Base-by-base conservation (phyloP, 495 filamentous ascomycete species). In the Tuber indicum region DNA sequence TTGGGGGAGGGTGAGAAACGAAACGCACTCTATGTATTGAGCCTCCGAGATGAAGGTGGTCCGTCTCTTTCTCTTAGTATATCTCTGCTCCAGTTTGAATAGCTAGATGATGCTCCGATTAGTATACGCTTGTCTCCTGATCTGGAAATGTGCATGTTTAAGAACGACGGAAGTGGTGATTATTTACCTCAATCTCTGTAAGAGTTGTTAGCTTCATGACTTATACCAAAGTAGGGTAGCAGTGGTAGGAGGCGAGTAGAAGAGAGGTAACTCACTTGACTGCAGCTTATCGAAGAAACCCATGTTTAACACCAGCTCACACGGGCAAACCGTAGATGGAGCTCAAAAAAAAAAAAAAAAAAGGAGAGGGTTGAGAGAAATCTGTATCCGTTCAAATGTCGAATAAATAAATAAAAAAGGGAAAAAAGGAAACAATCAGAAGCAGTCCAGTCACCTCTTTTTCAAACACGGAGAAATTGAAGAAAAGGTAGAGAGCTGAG, bases 21-120 rank as follows among this genome's bases (percentile, higher is more conserved):
- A 94, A 82, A 96, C 88, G 86, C 96, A 98, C 86, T 98, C 94
- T 80, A 97, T 91, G 84, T 98, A 98, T 83, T 91, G 88, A 36
- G 93, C 94, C 81, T 93, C 93, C 76, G 89, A 91, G 84, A 91
- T 90, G 85, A 96, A 97, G 76, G 91, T 94, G 74, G 89, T 93
- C 86, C 94, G 93, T 78, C 93, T 91, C 80, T 92, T 92, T 84
- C 93, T 91, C 81, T 90, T 91, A 47, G 93, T 94, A 87, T 98
- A 98, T 71, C 93, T 90, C 85, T 97, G 91, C 86, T 98, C 94
- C 77, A 98, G 90, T 45, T 93, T 92, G 87, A 94, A 96, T 82
- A 97, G 89, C 87, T 97, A 93, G 79, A 94, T 26, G 70, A 39
- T 58, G 46, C 36, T 26, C 2, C 8, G 2, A 14, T 69, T 32